phyloP scores from a whole-genome alignment of 352 stramenopile species.

The Phytopythium helicoides region DNA sequence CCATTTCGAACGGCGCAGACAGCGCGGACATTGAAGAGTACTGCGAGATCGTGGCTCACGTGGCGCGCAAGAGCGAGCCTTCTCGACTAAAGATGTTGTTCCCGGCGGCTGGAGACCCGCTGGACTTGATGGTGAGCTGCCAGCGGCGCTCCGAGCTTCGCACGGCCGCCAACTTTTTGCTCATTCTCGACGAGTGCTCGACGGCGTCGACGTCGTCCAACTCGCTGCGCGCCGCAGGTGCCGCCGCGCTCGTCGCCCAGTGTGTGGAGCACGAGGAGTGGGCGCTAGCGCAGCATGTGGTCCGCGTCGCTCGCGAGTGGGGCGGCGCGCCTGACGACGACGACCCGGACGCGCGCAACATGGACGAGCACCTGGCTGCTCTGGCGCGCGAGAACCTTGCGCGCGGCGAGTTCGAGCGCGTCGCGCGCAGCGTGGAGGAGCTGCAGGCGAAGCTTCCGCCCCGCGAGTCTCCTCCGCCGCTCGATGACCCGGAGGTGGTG shows the following conservation, averaged over 20 bases:
- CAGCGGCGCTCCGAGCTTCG: constrained; percentile 64
- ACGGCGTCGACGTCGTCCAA: constrained; percentile 23
- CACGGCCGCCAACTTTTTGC: constrained; percentile 80
- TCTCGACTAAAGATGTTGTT: constrained; percentile 74
- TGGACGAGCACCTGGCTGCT: constrained; percentile 62
- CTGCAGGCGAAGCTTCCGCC: constrained; percentile 59
- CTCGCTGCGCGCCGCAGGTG: constrained; percentile 43
- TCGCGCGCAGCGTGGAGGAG: constrained; percentile 60
- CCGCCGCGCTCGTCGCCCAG: constrained; percentile 57
- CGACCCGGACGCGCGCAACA: constrained; percentile 19
- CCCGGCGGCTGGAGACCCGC: constrained; percentile 57
- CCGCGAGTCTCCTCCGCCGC: constrained; percentile 16
- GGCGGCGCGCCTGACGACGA: constrained; percentile 19
- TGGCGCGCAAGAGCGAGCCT: constrained; percentile 82
- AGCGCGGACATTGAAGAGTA: constrained; percentile 67
- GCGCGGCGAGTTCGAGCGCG: constrained; percentile 59
- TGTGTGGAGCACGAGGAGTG: constrained; percentile 81
- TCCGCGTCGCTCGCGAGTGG: constrained; percentile 82
- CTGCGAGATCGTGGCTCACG: constrained; percentile 81
- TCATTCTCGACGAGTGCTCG: constrained; percentile 76
- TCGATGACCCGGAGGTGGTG: constrained; percentile 16
- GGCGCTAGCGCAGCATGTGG: constrained; percentile 67
- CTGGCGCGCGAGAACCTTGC: constrained; percentile 55
- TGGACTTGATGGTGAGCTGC: constrained; percentile 60
- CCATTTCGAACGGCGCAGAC: not conserved